Percentiles rank a stretch among this genome's conserved stretches.
These are phyloP conservation scores for Fusarium avenaceum DNA, from an alignment of 2,329 filamentous ascomycete species.

Conservation along the genomic window DNA sequence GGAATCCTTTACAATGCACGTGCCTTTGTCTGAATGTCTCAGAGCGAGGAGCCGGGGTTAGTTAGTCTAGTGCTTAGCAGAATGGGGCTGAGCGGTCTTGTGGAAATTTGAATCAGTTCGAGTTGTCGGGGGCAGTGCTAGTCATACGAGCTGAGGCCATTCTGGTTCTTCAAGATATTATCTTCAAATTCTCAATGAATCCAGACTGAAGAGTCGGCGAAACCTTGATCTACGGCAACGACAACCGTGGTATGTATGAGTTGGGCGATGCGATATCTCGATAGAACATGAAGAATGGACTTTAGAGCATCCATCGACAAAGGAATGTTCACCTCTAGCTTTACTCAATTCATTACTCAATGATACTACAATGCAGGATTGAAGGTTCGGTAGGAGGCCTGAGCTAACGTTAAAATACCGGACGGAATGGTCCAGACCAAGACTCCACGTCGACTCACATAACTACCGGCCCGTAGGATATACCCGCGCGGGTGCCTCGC, in stretches of 20 bases:
- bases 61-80: constrained; percentile 1
- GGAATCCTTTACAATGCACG: constrained; percentile 3
- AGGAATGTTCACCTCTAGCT: background rate
- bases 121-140: constrained; percentile 4
- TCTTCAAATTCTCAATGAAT: background rate
- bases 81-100: constrained; percentile 19
- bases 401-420: background rate
- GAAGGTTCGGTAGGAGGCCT: background rate
- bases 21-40: background rate
- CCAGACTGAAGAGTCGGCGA: background rate
- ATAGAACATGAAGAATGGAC: background rate
- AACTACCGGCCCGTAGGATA: background rate
- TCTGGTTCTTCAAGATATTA: background rate
- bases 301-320: background rate
- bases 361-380: background rate
- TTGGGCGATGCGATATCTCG: background rate
- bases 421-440: constrained; percentile 7
- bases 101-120: constrained; percentile 17
- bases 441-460: background rate
- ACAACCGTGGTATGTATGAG: too few relatives aligned
- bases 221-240: background rate
- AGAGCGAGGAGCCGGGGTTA: background rate
- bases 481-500: background rate
- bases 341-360: background rate
- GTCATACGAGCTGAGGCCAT: constrained; percentile 15